Conservation (phyloP, 345 rosid genomes). For the Psidium guajava region DNA sequence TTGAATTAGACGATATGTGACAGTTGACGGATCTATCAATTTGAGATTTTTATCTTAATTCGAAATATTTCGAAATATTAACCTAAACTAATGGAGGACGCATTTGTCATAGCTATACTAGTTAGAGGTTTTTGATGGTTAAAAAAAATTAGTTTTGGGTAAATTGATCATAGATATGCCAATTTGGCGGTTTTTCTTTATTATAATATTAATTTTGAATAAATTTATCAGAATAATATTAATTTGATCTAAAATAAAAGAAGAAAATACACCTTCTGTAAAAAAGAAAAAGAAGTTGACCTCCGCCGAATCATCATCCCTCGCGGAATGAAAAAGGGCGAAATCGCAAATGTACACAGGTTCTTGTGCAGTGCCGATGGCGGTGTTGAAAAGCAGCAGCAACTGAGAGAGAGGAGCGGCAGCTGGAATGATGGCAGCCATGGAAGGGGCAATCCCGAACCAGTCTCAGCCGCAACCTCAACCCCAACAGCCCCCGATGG, state of each 20-base stretch:
- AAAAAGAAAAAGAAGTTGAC: not conserved
- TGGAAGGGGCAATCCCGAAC: constrained; percentile 6
- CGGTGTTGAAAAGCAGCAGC: not conserved
- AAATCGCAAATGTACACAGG: not conserved
- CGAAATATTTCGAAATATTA: no score
- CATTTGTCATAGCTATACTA: no score
- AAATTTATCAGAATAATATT: no score
- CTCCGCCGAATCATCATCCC: not conserved
- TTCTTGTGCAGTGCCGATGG: not conserved
- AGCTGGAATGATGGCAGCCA: not conserved
- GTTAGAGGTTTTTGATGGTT: no score
- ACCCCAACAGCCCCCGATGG: constrained; percentile 8
- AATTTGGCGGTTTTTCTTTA: no score
- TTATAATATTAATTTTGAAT: no score
- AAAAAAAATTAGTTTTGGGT: no score
- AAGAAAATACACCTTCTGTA: not conserved
- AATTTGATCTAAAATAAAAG: no score
- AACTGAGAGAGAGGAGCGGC: not conserved
- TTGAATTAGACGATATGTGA: no score
- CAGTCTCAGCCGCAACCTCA: constrained; percentile 16
- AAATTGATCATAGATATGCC: no score
- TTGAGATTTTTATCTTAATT: no score
- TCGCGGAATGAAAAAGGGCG: not conserved
- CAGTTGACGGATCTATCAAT: rapidly evolving
- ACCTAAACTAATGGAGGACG: no score